Evolutionary conservation across 768 basidiomycete genomes (phyloP), one percentile per base, ranked within the genome.

Genomic region (Russula vinacea): DNA sequence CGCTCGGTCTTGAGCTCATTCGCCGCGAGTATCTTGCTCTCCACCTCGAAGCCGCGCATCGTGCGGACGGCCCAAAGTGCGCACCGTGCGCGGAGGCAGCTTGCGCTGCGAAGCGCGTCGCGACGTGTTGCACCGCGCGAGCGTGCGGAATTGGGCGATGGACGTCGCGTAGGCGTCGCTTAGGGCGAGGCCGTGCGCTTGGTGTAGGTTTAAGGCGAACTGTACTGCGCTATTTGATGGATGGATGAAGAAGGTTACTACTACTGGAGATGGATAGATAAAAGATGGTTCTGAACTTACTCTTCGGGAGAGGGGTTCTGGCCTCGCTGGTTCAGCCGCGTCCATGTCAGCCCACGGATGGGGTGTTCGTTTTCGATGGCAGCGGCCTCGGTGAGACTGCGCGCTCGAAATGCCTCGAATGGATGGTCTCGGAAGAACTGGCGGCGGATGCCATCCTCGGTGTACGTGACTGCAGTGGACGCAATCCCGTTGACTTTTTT

Each of bases 361-460:
- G 81, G 79, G 70, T 88, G 84, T 49, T 82, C 78, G 22, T 79
- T 76, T 71, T 82, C 79, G 56, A 91, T 78, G 19, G 73, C 74
- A 22, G 78, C 84, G 17, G 80, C 80, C 76, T 99, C 97, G 0
- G 91, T 84, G 57, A 99, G 73, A 13, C 83, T 86, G 10, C 80
- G 79, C 2, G 93, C 86, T 49, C 95, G 81, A 75, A 95, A 90
- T 2, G 93, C 89, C 77, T 99, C 95, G 72, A 97, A 97, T 8
- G 97, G 94, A 73, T 97, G 95, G 78, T 99, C 97, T 47, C 80
- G 79, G 79, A 95, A 98, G 80, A 99, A 98, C 73, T 92, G 91
- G 60, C 85, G 80, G 40, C 97, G 86, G 62, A 98, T 78, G 66
- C 83, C 80, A 74, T 99, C 97, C 72, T 96, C 93, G 45, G 89